Evolutionary conservation across 441 rosid species (phyloP).

Genomic region (Dalechampia spathulata): DNA sequence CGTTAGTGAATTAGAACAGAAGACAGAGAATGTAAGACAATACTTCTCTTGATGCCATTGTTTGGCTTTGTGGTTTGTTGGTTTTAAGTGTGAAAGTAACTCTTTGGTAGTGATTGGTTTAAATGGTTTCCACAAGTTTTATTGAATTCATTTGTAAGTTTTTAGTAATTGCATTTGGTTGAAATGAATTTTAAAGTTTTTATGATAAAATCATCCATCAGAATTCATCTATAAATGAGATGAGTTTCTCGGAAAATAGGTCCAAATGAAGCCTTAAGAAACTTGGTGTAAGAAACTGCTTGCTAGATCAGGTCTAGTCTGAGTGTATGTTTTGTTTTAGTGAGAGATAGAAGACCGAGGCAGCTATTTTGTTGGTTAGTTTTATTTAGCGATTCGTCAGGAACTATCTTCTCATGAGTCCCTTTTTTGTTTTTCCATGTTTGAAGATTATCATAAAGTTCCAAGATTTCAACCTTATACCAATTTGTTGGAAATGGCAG

Average conservation of each 20-base stretch:
- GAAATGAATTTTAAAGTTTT: too few species aligned
- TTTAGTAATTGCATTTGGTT: too few species aligned
- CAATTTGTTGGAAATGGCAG: constrained; percentile 42
- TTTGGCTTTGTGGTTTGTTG: neutral
- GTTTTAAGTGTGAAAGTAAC: too few species aligned
- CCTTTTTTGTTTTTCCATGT: neutral
- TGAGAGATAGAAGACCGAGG: neutral
- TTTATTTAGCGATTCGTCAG: neutral
- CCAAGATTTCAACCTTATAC: constrained; percentile 11
- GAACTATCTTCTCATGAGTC: neutral
- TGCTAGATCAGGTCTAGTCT: neutral
- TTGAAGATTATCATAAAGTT: constrained; percentile 11
- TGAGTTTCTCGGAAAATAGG: too few species aligned
- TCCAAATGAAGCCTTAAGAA: too few species aligned
- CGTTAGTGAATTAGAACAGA: neutral
- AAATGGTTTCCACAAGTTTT: too few species aligned
- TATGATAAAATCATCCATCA: too few species aligned
- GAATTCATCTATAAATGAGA: too few species aligned
- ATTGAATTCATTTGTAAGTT: too few species aligned
- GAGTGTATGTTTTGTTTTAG: neutral
- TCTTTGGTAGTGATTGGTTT: too few species aligned
- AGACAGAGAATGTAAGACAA: neutral
- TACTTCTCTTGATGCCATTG: neutral
- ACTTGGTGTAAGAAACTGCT: neutral
- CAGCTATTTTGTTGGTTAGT: neutral